Conservation (phyloP, 495 filamentous ascomycete genomes). For the Neurospora tetraspora region DNA sequence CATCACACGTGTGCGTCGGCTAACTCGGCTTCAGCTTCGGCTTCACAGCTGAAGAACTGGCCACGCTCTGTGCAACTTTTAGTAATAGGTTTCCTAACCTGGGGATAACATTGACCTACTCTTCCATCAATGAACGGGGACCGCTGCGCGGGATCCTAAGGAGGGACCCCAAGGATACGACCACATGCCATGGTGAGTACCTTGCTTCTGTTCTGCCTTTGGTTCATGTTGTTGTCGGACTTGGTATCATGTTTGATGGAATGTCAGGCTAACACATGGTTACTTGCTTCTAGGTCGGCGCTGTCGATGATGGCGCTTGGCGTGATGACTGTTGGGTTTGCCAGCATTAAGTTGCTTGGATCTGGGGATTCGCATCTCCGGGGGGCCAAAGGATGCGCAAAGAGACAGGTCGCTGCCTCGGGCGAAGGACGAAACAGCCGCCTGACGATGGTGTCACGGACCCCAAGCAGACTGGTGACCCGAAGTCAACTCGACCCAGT, state of each 20-base stretch:
- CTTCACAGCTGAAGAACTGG: background rate
- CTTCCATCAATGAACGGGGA: no score
- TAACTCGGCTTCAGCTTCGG: background rate
- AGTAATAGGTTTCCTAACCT: no score
- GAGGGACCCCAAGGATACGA: background rate
- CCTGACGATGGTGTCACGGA: no score
- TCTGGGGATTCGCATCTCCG: background rate
- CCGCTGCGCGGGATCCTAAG: no score
- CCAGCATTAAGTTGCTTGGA: background rate
- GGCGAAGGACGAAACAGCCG: no score
- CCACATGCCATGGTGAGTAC: background rate
- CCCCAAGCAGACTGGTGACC: no score
- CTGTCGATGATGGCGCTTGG: background rate
- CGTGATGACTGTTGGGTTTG: background rate
- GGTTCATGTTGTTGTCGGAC: background rate
- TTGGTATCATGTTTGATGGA: background rate
- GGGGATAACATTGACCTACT: no score
- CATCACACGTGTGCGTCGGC: background rate
- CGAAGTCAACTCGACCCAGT: slow-evolving; percentile 22
- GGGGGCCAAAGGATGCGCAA: background rate
- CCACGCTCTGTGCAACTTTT: no score
- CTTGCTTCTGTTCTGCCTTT: background rate
- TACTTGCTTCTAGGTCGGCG: background rate
- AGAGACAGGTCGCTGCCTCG: background rate
- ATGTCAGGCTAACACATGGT: background rate